phyloP scores from a whole-genome alignment of 2,329 filamentous ascomycete species.

The Penicillium hordei region DNA sequence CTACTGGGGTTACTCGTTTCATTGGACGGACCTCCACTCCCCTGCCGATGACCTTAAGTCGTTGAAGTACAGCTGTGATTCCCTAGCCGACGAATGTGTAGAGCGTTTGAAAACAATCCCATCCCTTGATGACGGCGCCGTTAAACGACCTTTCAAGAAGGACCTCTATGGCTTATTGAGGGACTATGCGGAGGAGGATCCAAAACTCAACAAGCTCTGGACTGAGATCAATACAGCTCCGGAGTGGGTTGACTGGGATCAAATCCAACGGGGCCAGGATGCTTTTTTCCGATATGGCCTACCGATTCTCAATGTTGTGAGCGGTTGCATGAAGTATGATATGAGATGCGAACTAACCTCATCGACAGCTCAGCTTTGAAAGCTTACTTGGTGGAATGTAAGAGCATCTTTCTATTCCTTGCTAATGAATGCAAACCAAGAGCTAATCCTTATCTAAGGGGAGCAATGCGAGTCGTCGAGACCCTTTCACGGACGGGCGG shows the following conservation, averaged over 20 bases:
- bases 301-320: slow-evolving; percentile 58
- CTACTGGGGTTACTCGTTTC: too few species aligned
- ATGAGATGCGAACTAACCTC: slow-evolving; percentile 16
- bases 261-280: slow-evolving; percentile 71
- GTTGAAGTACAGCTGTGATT: too few species aligned
- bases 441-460: slow-evolving; percentile 43
- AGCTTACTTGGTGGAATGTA: slow-evolving; percentile 34
- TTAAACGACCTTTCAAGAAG: slow-evolving; percentile 39
- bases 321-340: slow-evolving; percentile 8
- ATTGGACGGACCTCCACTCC: too few species aligned
- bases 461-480: slow-evolving; percentile 70
- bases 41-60: too few species aligned
- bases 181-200: slow-evolving; percentile 57
- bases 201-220: slow-evolving; percentile 62
- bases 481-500: slow-evolving; percentile 72
- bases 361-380: slow-evolving; percentile 31
- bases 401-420: background rate
- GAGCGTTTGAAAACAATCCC: slow-evolving; percentile 52
- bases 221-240: slow-evolving; percentile 65
- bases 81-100: too few species aligned
- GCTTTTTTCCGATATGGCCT: slow-evolving; percentile 76
- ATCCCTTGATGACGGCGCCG: slow-evolving; percentile 5
- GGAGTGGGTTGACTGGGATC: slow-evolving; percentile 72
- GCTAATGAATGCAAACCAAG: background rate
- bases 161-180: slow-evolving; percentile 65